phyloP scores from a whole-genome alignment of 1,139 yeast species.

The Blastobotrys aristatus region DNA sequence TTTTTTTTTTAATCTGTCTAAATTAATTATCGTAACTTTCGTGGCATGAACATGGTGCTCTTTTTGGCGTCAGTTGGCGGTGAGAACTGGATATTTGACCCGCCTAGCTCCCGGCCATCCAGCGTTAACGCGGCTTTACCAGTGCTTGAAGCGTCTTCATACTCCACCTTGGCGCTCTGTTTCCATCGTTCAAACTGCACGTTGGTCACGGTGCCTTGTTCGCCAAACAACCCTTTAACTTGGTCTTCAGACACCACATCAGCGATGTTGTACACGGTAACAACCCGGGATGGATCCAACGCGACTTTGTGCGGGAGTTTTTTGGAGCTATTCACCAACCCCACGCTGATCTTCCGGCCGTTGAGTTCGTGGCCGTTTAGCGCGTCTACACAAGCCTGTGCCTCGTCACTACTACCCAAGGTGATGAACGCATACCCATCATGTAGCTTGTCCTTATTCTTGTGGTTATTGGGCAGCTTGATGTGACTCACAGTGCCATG shows the following conservation, averaged over 20 bases:
- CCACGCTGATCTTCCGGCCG: conserved; percentile 23
- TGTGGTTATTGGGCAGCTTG: conserved; percentile 22
- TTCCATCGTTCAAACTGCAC: conserved; percentile 46
- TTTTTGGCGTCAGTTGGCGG: neutral
- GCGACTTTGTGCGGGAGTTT: neutral
- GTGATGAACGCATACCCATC: conserved; percentile 36
- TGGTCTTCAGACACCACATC: conserved; percentile 28
- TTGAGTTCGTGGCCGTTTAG: conserved; percentile 21
- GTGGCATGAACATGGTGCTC: conserved; percentile 22
- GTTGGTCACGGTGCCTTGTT: conserved; percentile 39
- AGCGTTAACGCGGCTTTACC: conserved; percentile 54
- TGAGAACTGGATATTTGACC: conserved; percentile 9
- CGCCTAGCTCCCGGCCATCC: conserved; percentile 38
- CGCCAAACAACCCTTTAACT: conserved; percentile 33
- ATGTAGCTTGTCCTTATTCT: conserved; percentile 22
- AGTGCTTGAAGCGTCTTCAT: conserved; percentile 39
- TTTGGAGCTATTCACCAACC: conserved; percentile 14
- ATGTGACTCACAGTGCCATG: conserved; percentile 47
- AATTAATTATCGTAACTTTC: neutral
- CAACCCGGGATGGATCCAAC: conserved; percentile 17
- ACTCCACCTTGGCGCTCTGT: conserved; percentile 53
- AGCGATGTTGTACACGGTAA: conserved; percentile 26
- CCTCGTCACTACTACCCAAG: conserved; percentile 29
- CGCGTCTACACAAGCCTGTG: conserved; percentile 15
- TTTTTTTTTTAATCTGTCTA: neutral